Percentiles rank a stretch among this genome's conserved stretches.
phyloP scores from a whole-genome alignment of 805 yeast species.

The Priceomyces melissophilus region DNA sequence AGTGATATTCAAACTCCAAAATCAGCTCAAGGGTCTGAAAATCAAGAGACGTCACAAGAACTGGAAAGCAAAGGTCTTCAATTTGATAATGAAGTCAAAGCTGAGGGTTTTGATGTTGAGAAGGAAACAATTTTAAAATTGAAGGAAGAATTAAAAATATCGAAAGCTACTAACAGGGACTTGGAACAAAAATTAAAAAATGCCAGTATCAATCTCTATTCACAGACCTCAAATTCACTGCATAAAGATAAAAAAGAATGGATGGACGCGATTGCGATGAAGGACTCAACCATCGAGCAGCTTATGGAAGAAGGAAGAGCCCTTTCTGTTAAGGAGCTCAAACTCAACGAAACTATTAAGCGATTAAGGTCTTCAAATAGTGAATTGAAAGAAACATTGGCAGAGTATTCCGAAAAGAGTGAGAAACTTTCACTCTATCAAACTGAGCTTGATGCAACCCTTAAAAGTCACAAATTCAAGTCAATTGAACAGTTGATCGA shows the following conservation, averaged over 20 bases:
- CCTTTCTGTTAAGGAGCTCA: conserved; percentile 67
- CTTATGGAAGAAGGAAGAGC: conserved; percentile 74
- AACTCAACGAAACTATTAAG: conserved; percentile 63
- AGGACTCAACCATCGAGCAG: conserved; percentile 61
- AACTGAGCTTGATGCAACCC: conserved; percentile 37
- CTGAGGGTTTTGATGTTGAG: no score
- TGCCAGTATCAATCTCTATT: neutral
- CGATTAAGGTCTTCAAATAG: conserved; percentile 42
- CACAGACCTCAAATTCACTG: conserved; percentile 2
- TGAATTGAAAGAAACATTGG: conserved; percentile 28
- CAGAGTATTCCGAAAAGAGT: conserved; percentile 26
- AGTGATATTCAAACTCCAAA: no score
- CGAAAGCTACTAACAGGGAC: no score
- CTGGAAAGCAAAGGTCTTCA: no score
- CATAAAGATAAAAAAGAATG: conserved; percentile 12
- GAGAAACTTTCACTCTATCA: conserved; percentile 28
- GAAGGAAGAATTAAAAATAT: no score
- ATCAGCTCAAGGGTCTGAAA: neutral
- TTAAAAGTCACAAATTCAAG: conserved; percentile 24
- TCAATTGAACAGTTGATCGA: conserved; percentile 27
- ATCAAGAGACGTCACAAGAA: neutral
- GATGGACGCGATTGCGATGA: conserved; percentile 38
- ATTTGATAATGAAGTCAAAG: no score
- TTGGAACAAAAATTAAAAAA: neutral
- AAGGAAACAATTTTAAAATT: no score